phyloP scores from a whole-genome alignment of 1,284 basidiomycete genomes.

The Amylostereum areolatum region DNA sequence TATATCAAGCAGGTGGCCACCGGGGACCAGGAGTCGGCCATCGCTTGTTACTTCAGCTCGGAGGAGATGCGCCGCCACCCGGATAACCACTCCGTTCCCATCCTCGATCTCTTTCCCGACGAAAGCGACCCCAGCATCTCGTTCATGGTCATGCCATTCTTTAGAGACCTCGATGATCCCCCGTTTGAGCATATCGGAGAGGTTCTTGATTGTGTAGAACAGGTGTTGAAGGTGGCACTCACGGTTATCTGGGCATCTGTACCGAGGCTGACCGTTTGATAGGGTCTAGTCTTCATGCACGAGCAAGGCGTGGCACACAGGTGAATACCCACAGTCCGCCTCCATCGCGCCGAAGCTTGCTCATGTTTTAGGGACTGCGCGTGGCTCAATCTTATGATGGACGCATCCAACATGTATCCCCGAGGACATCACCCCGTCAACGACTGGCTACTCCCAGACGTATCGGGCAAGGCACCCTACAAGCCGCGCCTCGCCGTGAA shows the following conservation, averaged over 20 bases:
- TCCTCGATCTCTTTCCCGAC: constrained; percentile 23
- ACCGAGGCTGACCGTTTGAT: background rate
- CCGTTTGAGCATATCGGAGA: constrained; percentile 17
- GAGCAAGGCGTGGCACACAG: constrained; percentile 17
- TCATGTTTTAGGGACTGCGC: constrained; percentile 14
- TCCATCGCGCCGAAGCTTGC: background rate
- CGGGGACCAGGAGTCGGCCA: constrained; percentile 13
- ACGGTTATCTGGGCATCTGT: background rate
- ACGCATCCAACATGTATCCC: constrained; percentile 16
- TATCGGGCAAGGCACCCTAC: background rate
- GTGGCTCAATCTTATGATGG: constrained; percentile 19
- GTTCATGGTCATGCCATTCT: constrained; percentile 25
- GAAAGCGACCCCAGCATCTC: constrained; percentile 7
- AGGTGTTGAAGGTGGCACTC: constrained; percentile 19
- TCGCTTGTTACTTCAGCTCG: constrained; percentile 14
- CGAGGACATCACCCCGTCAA: constrained; percentile 16
- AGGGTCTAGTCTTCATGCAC: constrained; percentile 21
- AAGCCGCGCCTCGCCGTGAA: constrained; percentile 4
- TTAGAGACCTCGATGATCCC: constrained; percentile 18
- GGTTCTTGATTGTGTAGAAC: constrained; percentile 20
- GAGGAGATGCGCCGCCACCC: constrained; percentile 14
- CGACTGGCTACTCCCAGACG: constrained; percentile 2
- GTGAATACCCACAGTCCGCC: constrained; percentile 7
- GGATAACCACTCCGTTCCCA: constrained; percentile 25
- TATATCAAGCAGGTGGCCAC: constrained; percentile 19